phyloP scores from a whole-genome alignment of 495 filamentous ascomycete species.

The Aspergillus panamensis region DNA sequence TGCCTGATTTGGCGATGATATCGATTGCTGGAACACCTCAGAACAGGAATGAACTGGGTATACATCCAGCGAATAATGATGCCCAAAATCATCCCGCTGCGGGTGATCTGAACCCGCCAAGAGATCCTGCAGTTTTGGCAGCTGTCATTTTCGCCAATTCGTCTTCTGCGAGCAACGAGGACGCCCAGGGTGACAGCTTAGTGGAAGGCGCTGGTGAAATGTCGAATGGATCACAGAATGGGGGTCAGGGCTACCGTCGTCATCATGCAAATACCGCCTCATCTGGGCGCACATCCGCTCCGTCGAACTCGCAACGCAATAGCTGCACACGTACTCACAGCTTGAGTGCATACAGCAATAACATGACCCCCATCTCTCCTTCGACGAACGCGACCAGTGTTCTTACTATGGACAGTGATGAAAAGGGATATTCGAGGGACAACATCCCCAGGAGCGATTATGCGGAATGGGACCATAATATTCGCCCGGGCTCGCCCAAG shows the following conservation, averaged over 20 bases:
- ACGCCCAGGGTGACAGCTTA: conserved; percentile 17
- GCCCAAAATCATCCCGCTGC: not conserved
- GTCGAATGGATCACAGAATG: conserved; percentile 35
- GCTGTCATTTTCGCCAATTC: conserved; percentile 34
- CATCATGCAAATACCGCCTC: conserved; percentile 41
- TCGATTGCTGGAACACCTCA: conserved; percentile 26
- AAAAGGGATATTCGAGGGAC: conserved; percentile 34
- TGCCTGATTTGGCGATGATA: conserved; percentile 33
- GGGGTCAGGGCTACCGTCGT: conserved; percentile 21
- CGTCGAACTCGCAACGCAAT: conserved; percentile 39
- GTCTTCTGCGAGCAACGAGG: conserved; percentile 13
- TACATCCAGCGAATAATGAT: conserved; percentile 2
- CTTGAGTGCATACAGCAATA: conserved; percentile 43
- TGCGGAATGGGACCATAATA: conserved; percentile 15
- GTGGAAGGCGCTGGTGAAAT: conserved; percentile 26
- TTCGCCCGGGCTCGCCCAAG: conserved; percentile 19
- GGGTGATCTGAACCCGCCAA: conserved; percentile 15
- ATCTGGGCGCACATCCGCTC: conserved; percentile 35
- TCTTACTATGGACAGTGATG: conserved; percentile 48
- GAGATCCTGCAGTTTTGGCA: conserved; percentile 33
- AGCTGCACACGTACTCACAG: conserved; percentile 46
- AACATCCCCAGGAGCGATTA: conserved; percentile 31
- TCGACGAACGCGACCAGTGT: conserved; percentile 53
- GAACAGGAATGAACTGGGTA: not conserved
- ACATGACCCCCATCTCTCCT: conserved; percentile 45